Evolutionary conservation across 2,329 filamentous ascomycete species (phyloP).

Genomic region (Madurella mycetomatis): DNA sequence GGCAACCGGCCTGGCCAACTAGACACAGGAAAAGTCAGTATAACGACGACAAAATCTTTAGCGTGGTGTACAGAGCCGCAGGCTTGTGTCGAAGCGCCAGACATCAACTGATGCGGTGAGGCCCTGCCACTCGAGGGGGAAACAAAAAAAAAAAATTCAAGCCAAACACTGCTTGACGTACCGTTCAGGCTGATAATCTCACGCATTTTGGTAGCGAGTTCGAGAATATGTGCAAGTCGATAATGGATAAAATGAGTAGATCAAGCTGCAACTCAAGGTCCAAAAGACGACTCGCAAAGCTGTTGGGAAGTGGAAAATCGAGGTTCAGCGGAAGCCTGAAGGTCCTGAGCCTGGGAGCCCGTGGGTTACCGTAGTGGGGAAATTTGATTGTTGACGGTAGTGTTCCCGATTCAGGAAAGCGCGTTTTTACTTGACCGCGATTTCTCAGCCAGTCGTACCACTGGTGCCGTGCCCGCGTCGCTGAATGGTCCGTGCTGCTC

Average conservation of each 20-base stretch:
- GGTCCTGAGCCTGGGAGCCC: constrained; percentile 4
- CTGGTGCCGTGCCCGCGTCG: not conserved
- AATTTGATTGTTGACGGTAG: constrained; percentile 29
- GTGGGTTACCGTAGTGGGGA: constrained; percentile 27
- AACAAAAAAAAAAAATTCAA: constrained; percentile 13
- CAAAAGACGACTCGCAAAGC: constrained; percentile 19
- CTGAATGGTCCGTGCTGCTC: constrained; percentile 4
- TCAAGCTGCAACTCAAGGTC: constrained; percentile 15
- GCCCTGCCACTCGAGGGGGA: constrained; percentile 1
- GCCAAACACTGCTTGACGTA: constrained; percentile 16
- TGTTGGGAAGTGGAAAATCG: constrained; percentile 27
- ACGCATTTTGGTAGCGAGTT: constrained; percentile 24
- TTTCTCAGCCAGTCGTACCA: constrained; percentile 20
- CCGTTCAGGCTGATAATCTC: constrained; percentile 31
- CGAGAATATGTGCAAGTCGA: constrained; percentile 14
- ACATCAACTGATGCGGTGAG: constrained; percentile 18
- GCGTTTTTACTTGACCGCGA: constrained; percentile 14
- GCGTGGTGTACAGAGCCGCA: not conserved
- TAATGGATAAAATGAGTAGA: constrained; percentile 17
- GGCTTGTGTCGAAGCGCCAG: constrained; percentile 4
- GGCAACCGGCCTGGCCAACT: constrained; percentile 99
- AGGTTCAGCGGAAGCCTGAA: constrained; percentile 26
- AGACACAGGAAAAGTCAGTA: constrained; percentile 25
- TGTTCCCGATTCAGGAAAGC: constrained; percentile 23
- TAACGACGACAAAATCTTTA: not conserved